A percentile compares a stretch with the other conserved stretches of the same genome.
Conservation (phyloP, 2,329 filamentous ascomycete species). For the Daldinia sp. region DNA sequence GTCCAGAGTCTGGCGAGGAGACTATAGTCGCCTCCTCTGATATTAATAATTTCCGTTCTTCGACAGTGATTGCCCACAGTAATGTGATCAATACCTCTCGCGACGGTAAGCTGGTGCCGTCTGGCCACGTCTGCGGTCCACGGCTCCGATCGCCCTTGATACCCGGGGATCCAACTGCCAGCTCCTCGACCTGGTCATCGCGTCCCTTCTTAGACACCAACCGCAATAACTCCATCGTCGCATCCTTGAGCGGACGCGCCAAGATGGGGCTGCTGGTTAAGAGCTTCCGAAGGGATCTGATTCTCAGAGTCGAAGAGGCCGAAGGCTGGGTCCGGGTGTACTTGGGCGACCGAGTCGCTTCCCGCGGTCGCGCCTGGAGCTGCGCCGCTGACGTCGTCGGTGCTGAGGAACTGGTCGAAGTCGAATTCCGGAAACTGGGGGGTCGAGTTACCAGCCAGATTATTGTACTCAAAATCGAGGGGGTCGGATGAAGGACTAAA, state of each 20-base stretch:
- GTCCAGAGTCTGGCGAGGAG: conserved; percentile 46
- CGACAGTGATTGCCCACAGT: conserved; percentile 53
- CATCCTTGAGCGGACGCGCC: conserved; percentile 80
- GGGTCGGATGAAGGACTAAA: conserved; percentile 79
- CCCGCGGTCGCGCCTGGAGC: conserved; percentile 62
- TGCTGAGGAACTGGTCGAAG: conserved; percentile 65
- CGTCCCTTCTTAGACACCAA: conserved; percentile 70
- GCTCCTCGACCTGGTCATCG: conserved; percentile 60
- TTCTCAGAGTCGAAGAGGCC: conserved; percentile 69
- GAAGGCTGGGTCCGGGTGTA: conserved; percentile 62
- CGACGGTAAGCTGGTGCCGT: conserved; percentile 54
- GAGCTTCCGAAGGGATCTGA: conserved; percentile 72
- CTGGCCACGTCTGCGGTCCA: conserved; percentile 52
- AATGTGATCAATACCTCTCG: conserved; percentile 54
- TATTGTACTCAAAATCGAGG: conserved; percentile 74
- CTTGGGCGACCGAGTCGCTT: conserved; percentile 63
- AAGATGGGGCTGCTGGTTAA: conserved; percentile 79
- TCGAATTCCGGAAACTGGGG: conserved; percentile 58
- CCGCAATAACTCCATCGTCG: conserved; percentile 80
- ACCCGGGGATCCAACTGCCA: conserved; percentile 52
- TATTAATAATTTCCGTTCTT: conserved; percentile 50
- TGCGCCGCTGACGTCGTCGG: conserved; percentile 61
- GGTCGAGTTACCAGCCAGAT: conserved; percentile 72
- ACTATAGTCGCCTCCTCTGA: conserved; percentile 36
- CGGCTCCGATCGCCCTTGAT: conserved; percentile 54